Evolutionary conservation across 169 alveolate species (phyloP).

Genomic region (Plasmodium blacklocki): DNA sequence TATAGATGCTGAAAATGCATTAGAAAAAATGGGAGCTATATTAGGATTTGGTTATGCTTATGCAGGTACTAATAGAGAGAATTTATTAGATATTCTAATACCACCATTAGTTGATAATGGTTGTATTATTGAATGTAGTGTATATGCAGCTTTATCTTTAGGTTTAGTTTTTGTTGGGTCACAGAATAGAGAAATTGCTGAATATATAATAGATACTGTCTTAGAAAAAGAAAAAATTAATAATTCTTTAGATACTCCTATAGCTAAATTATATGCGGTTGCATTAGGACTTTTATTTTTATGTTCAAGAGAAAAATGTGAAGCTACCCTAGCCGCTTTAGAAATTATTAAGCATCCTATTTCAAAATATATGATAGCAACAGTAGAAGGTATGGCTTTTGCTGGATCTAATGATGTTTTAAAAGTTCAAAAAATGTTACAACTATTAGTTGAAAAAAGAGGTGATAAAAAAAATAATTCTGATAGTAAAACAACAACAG

Average conservation of each 20-base stretch:
- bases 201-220: slow-evolving; percentile 93
- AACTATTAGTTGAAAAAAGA: slow-evolving; percentile 90
- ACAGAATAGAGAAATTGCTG: slow-evolving; percentile 95
- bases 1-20: slow-evolving; percentile 86
- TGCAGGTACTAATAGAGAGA: slow-evolving; percentile 97
- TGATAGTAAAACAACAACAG: slow-evolving; percentile 24
- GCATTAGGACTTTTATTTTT: slow-evolving; percentile 94
- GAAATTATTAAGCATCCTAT: slow-evolving; percentile 86
- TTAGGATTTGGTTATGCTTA: slow-evolving; percentile 98
- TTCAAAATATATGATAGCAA: slow-evolving; percentile 85
- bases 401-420: slow-evolving; percentile 99
- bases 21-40: slow-evolving; percentile 94
- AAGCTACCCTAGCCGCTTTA: slow-evolving; percentile 92
- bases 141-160: slow-evolving; percentile 96
- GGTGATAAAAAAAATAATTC: slow-evolving; percentile 39
- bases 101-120: slow-evolving; percentile 92
- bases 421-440: slow-evolving; percentile 95
- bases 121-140: slow-evolving; percentile 93
- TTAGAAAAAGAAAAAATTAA: slow-evolving; percentile 86
- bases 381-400: slow-evolving; percentile 96
- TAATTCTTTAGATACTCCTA: slow-evolving; percentile 31
- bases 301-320: slow-evolving; percentile 93
- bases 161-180: slow-evolving; percentile 98
- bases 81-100: slow-evolving; percentile 90
- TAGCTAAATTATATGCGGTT: slow-evolving; percentile 78